These are phyloP conservation scores for Quercus dentata DNA, from an alignment of 306 rosid species.

Conservation along the genomic window DNA sequence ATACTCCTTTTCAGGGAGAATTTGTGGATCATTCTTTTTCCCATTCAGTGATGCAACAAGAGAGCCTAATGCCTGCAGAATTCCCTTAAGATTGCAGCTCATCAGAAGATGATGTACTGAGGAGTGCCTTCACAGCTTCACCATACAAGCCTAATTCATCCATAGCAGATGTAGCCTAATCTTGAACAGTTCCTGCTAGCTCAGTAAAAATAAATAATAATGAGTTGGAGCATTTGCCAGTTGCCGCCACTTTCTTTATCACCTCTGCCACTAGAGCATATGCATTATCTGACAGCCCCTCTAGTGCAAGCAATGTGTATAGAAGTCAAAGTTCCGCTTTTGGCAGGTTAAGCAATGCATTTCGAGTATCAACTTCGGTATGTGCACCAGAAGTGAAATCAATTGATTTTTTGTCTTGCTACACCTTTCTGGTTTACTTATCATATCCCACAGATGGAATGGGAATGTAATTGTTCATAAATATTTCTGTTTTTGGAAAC, in stretches of 20 bases:
- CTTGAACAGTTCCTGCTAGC: conserved; percentile 71
- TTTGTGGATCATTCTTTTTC: conserved; percentile 50
- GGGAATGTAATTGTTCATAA: too few species aligned
- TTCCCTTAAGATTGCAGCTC: conserved; percentile 88
- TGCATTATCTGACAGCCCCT: conserved; percentile 80
- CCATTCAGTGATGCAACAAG: conserved; percentile 57
- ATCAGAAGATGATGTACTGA: conserved; percentile 73
- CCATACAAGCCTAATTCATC: conserved; percentile 64
- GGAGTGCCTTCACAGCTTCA: conserved; percentile 76
- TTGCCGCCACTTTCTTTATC: conserved; percentile 82
- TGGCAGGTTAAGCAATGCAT: too few species aligned
- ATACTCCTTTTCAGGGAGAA: conserved; percentile 33
- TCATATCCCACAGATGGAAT: too few species aligned
- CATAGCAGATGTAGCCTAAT: conserved; percentile 76
- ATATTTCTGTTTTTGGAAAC: too few species aligned
- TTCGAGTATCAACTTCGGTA: too few species aligned
- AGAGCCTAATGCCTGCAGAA: conserved; percentile 88
- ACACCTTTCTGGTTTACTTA: too few species aligned
- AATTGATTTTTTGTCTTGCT: too few species aligned
- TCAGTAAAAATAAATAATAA: conserved; percentile 71
- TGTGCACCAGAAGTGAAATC: too few species aligned
- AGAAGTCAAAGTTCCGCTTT: too few species aligned
- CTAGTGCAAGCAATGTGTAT: too few species aligned
- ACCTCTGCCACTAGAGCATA: conserved; percentile 88
- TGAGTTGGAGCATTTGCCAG: conserved; percentile 76